phyloP scores from a whole-genome alignment of 2,329 filamentous ascomycete genomes.

The Penicillium digitatum region DNA sequence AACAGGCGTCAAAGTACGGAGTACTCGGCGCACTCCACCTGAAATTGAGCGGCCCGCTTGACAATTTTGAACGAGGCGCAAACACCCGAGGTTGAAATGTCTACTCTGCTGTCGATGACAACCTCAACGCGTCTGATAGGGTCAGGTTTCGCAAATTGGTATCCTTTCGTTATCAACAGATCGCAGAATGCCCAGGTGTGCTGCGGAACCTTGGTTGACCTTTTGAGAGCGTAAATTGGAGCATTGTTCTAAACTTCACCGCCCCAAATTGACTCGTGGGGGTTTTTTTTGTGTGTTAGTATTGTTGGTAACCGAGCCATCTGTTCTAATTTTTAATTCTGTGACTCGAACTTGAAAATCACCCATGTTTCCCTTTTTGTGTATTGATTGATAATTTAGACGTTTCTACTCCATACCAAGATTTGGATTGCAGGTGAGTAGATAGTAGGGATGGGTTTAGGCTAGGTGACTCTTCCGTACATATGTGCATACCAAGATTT shows the following conservation, averaged over 20 bases:
- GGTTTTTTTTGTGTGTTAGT: background rate
- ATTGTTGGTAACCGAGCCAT: background rate
- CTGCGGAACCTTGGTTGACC: conserved; percentile 8
- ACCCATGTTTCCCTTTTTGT: background rate
- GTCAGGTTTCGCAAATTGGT: conserved; percentile 15
- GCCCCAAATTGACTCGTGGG: too few species aligned
- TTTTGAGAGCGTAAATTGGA: background rate
- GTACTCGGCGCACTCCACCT: background rate
- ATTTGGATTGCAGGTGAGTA: too few species aligned
- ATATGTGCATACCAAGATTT: too few species aligned
- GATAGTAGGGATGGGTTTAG: too few species aligned
- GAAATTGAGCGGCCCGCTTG: conserved; percentile 4
- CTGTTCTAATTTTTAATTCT: background rate
- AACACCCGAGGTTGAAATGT: conserved; percentile 1
- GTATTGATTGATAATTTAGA: too few species aligned
- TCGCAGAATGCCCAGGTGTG: conserved; percentile 10
- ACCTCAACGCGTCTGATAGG: conserved; percentile 19
- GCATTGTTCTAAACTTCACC: background rate
- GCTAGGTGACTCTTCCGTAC: too few species aligned
- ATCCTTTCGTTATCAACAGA: conserved; percentile 13
- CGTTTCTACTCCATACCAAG: too few species aligned
- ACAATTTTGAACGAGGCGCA: background rate
- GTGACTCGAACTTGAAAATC: background rate
- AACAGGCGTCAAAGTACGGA: background rate
- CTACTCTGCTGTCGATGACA: conserved; percentile 17